phyloP scores from a whole-genome alignment of 2,329 filamentous ascomycete species.

The Zymoseptoria brevis region DNA sequence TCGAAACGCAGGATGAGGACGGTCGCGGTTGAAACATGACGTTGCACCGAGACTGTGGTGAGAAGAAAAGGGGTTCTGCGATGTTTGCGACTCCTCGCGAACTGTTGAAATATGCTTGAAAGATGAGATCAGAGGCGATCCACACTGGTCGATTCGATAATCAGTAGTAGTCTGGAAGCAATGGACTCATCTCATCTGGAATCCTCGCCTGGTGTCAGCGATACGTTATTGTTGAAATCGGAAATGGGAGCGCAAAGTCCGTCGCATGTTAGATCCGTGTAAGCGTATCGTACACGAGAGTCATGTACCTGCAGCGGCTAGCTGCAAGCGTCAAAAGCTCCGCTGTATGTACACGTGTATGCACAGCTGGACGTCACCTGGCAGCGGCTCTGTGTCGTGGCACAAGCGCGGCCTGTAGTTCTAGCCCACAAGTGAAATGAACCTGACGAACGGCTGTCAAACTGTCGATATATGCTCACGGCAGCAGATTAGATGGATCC shows the following conservation, averaged over 20 bases:
- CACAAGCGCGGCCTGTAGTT: not conserved
- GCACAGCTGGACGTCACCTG: not conserved
- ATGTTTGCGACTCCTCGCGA: not conserved
- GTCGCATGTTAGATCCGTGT: not conserved
- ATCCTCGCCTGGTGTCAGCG: not conserved
- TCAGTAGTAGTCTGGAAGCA: not conserved
- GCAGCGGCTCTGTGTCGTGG: not conserved
- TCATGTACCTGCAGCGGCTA: not conserved
- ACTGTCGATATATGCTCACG: not conserved
- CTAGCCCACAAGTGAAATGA: not conserved
- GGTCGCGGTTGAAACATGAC: not conserved
- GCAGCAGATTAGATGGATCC: constrained; percentile 46
- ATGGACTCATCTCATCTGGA: not conserved
- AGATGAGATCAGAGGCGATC: not conserved
- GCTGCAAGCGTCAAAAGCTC: not conserved
- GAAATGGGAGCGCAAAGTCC: not conserved
- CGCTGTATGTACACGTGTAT: not conserved
- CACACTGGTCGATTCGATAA: not conserved
- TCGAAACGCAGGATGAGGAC: not conserved
- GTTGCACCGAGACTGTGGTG: not conserved
- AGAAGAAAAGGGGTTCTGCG: not conserved
- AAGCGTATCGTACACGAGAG: not conserved
- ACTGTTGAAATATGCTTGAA: not conserved
- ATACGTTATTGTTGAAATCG: not conserved
- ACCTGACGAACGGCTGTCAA: not conserved